phyloP scores from a whole-genome alignment of 2,329 filamentous ascomycete genomes.

The Fusarium foetens region DNA sequence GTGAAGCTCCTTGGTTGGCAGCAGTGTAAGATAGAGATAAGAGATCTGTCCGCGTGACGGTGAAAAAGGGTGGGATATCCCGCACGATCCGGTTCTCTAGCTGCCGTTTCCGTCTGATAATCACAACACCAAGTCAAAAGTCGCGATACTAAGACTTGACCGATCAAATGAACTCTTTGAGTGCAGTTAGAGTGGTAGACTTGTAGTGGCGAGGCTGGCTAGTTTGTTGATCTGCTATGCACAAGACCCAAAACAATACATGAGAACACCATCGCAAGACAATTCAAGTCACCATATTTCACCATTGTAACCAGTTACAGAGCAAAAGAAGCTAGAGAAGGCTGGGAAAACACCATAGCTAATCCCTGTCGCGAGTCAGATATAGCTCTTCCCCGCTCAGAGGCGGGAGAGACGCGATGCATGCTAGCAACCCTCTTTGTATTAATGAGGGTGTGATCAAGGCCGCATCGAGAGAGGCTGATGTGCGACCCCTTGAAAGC shows the following conservation, averaged over 20 bases:
- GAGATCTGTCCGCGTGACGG: conserved; percentile 34
- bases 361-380: conserved; percentile 6
- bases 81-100: conserved; percentile 16
- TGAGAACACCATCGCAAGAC: conserved; percentile 1
- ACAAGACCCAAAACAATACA: neutral
- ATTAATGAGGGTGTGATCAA: conserved; percentile 11
- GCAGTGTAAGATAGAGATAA: conserved; percentile 21
- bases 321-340: neutral
- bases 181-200: neutral
- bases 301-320: neutral
- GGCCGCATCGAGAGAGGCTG: conserved; percentile 9
- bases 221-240: neutral
- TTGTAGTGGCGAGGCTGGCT: neutral
- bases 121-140: conserved; percentile 23
- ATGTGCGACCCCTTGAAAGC: conserved; percentile 14
- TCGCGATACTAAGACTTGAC: conserved; percentile 4
- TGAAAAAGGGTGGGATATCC: conserved; percentile 28
- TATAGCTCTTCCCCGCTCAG: conserved; percentile 18
- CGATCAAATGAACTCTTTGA: neutral
- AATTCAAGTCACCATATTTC: neutral
- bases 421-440: conserved; percentile 5
- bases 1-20: neutral
- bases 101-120: conserved; percentile 25
- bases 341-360: neutral
- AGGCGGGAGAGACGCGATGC: conserved; percentile 2